Base-by-base conservation (phyloP, 805 yeast species). In the Maudiozyma turicensis region DNA sequence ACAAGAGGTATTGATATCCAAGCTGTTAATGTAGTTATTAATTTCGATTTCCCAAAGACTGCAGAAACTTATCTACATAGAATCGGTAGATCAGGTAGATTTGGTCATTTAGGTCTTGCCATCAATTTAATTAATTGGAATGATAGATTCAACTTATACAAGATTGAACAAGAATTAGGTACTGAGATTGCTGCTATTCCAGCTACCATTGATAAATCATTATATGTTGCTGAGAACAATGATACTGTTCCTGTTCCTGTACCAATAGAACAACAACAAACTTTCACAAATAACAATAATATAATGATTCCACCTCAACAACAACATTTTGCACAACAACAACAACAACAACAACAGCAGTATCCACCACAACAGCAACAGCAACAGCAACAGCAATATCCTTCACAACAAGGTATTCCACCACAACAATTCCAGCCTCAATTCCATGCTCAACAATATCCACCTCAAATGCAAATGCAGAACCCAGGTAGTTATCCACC, bases 1-100 rank as follows among this genome's bases (percentile, higher is more conserved):
- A 91, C 98, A 32, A 86, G 98, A 76, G 98, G 99, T 78, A 93
- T 93, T 61, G 99, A 93, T 76, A 91, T 93, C 60, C 98, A 93
- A 71, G 98, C 98, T 6, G 99, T 93, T 55, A 93, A 93, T 65
- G 98, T 93, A 44, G 99, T 93, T 45, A 86, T 93, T 61, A 93
- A 93, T 72, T 93, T 93, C 67, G 99, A 93, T 69, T 93, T 93
- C 84, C 99, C 99, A 53, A 91, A 91, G 69, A 88, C 84, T 48
- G 97, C 98, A 7, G 99, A 93, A 69, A 93, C 98, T 40, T 93
- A 93, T 67, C 77, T 93, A 59, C 99, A 93, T 73, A 86, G 98
- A 77, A 93, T 91, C 59, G 98, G 98, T 77, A 88, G 99, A 75
- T 89, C 97, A 7, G 98, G 99, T 58, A 86, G 99, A 76, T 93